Base-by-base conservation (phyloP, 139 green algal genomes). In the Dunaliella primolecta region DNA sequence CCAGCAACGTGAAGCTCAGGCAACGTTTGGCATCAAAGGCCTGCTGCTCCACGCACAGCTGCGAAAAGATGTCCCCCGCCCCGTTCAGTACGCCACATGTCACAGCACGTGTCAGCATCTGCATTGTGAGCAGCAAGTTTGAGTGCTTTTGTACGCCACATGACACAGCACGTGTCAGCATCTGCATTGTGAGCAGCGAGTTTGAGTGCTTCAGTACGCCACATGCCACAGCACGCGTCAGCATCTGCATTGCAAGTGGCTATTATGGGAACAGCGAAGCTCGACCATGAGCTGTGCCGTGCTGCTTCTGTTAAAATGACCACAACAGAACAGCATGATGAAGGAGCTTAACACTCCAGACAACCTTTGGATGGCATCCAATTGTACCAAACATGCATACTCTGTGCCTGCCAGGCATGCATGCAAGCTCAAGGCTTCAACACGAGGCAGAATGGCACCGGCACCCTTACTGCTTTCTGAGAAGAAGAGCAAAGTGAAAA, bases 11-110 rank as follows among this genome's bases (percentile, higher is more conserved):
- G 87, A 98, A 98, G 55, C 91, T 93, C 34, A 72, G 86, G 1
- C 92, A 82, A 36, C 94, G 89, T 79, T 94, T 93, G 20, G 36
- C 86, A 82, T 98, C 86, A 64, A 95, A 84, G 27, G 75, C 57
- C 0, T 78, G 57, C 32, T 92, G 87, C 82, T 97, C 93, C 20
- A 98, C 86, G 20, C 90, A 75, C 21, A 91, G n/a, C 85, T 98
- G 95, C 36, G 91, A 92, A 31, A 98, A 87, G 7, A 95, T 31
- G 86, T 98, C 96, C 1, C 96, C 96, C 29, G 96, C 27, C 21
- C 86, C 92, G 78, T 98, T 98, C 7, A 98, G 87, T n/a, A 96
- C 15, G 0, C 88, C 96, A 3, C 93, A 94, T 0, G 96, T 98
- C 30, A 94, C 55, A 2, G 91, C 83, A 84, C 98, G 98, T 78